Base-by-base conservation (phyloP, 2,329 filamentous ascomycete species). In the Cladosporium oxysporum region DNA sequence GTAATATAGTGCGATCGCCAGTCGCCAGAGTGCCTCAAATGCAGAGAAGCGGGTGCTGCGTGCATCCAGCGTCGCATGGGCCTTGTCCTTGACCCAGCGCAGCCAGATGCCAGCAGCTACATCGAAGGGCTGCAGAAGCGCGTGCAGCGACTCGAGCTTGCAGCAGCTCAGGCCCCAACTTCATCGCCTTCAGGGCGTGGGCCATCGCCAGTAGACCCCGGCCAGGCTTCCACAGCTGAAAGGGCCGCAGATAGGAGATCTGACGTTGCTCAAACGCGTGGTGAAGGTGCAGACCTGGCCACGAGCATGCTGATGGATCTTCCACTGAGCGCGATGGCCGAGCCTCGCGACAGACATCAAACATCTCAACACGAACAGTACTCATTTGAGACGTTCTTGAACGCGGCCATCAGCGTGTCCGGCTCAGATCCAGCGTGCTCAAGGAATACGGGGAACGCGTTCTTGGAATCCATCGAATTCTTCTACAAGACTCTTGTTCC, bases 41-140 rank as follows among this genome's bases (percentile, higher is more conserved):
- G 58, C 28, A 61, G 18, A 50, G 58, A 61, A 26, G 41, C 58
- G 5, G 58, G 58, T 28, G 26, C 58, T 14, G n/a, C 58, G 5
- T 61, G 58, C 29, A 49, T 61, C n/a, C 58, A 61, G n/a, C 41
- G 58, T 33, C 59, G 59, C 47, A 41, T 62, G 59, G 59, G 59
- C 33, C 47, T 62, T 14, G 28, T 53, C 14, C 23, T 62, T 10
- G 59, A 62, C 21, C 59, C 59, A 26, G 18, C 47, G 18, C 59
- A 62, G 37, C 59, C 59, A 41, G 59, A 62, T 29, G 29, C 59
- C 6, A 35, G n/a, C 29, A 62, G 59, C 47, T 62, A 50, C 10
- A 62, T 62, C 7, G 59, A 62, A 53, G 28, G 59, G 18, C 59
- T 62, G 14, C 59, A 28, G n/a, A 33, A 53, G 14, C 44, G 44